Base-by-base conservation (phyloP, 2,329 filamentous ascomycete species). In the Epichloe bromicola region DNA sequence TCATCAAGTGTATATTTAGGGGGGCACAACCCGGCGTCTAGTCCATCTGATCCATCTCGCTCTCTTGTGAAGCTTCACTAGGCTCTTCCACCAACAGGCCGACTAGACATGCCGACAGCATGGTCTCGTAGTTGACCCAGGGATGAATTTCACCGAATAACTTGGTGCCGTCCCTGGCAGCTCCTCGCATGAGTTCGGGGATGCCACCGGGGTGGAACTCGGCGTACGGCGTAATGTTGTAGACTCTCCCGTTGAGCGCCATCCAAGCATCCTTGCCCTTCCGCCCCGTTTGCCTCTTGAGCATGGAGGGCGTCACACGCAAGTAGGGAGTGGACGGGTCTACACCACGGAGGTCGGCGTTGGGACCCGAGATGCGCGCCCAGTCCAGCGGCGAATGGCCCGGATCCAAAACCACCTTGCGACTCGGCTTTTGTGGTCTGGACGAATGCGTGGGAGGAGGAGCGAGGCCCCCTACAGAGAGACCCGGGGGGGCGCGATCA, bases 341-440 rank as follows among this genome's bases (percentile, higher is more conserved):
- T 54, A 85, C 57, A 39, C 79, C 79, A n/a, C 85, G 83, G 26
- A 89, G 78, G 55, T 88, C 83, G 33, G 78, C 73, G 33, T 70
- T 70, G 2, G 83, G 81, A 19, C 75, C 74, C 1, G 80, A 78
- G 1, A 95, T 78, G 5, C 85, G 82, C 12, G 93, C 93, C 93
- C 93, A 98, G 76, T 98, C 93, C 12, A 98, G 81, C 0, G 93
- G 91, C 2, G 88, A 95, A 72, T 91, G 90, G 34, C 93, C 91
- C 0, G 93, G 93, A n/a, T 82, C 78, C 4, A 98, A 79, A 8
- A 85, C 74, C 4, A 96, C 86, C 61, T 91, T 86, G 65, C 77
- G 79, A 11, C 74, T 78, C 4, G 77, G 75, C 61, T 80, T 81
- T 23, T 68, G 55, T 2, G 79, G 77, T 52, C 72, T 74, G 41